phyloP scores from a whole-genome alignment of 192 early-diverging fungal species.

The Coemansia sp. region DNA sequence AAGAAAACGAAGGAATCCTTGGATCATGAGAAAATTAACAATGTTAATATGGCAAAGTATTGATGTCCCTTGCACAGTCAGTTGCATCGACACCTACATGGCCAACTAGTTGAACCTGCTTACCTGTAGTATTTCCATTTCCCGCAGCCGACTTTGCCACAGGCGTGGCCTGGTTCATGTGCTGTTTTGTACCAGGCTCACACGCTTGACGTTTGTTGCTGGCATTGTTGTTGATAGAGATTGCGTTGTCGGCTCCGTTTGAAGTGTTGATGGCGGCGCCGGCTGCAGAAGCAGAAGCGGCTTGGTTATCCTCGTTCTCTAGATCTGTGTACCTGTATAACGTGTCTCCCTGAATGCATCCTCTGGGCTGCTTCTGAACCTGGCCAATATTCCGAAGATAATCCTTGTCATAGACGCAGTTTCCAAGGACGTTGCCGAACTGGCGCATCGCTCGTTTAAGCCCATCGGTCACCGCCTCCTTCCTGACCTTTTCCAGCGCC shows the following conservation, averaged over 20 bases:
- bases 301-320: conserved; percentile 6
- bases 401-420: conserved; percentile 86
- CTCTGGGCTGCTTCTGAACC: conserved; percentile 43
- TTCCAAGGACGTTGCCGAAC: conserved; percentile 87
- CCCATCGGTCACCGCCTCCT: conserved; percentile 89
- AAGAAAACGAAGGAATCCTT: neutral
- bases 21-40: neutral
- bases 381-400: conserved; percentile 52
- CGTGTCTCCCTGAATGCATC: conserved; percentile 20
- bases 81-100: neutral
- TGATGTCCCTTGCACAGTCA: neutral
- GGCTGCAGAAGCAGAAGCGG: neutral
- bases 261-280: neutral
- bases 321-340: conserved; percentile 42
- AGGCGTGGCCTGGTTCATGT: neutral
- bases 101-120: neutral
- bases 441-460: conserved; percentile 82
- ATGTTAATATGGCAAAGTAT: neutral
- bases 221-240: neutral
- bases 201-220: conserved; percentile 1
- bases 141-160: neutral
- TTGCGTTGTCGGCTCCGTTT: neutral
- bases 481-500: conserved; percentile 90
- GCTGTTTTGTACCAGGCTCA: neutral
- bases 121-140: conserved; percentile 4